A percentile compares a stretch with the other conserved stretches of the same genome.
phyloP scores from a whole-genome alignment of 1,284 basidiomycete species.

The Pseudozyma thailandica region DNA sequence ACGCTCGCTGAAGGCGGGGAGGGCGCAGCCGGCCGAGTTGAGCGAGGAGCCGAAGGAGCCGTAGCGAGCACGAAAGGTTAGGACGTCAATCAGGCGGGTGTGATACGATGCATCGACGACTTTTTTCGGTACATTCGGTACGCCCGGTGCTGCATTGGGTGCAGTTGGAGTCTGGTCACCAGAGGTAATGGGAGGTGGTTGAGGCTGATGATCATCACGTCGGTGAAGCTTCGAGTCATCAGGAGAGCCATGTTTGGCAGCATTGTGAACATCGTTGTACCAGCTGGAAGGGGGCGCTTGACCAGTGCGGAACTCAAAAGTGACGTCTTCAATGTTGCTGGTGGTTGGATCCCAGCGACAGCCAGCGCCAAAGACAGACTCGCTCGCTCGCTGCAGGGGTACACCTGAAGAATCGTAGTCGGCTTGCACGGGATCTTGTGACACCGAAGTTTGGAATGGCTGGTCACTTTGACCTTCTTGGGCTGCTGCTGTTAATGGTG shows the following conservation, averaged over 20 bases:
- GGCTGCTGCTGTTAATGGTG: no score
- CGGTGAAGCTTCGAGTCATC: background rate
- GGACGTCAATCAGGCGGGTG: slow-evolving; percentile 33
- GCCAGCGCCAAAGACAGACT: slow-evolving; percentile 37
- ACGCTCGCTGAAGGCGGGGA: slow-evolving; percentile 28
- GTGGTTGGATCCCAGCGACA: slow-evolving; percentile 45
- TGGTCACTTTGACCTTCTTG: no score
- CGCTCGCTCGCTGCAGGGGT: background rate
- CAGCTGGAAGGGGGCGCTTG: slow-evolving; percentile 38
- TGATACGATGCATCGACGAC: slow-evolving; percentile 38
- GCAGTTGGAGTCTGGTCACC: no score
- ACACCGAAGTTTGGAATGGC: no score
- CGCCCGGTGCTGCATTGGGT: no score
- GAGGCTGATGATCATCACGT: background rate
- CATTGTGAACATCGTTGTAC: slow-evolving; percentile 24
- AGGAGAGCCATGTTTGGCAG: slow-evolving; percentile 3
- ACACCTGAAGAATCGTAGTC: no score
- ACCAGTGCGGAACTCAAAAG: slow-evolving; percentile 31
- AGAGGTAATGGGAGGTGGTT: background rate
- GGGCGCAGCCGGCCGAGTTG: slow-evolving; percentile 32
- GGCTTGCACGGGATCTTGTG: no score
- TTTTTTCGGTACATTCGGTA: background rate
- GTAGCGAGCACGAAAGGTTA: slow-evolving; percentile 34
- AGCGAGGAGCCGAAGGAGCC: slow-evolving; percentile 36
- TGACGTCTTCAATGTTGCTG: slow-evolving; percentile 39